phyloP scores from a whole-genome alignment of 805 yeast species.

The Zygosaccharomyces rouxii region DNA sequence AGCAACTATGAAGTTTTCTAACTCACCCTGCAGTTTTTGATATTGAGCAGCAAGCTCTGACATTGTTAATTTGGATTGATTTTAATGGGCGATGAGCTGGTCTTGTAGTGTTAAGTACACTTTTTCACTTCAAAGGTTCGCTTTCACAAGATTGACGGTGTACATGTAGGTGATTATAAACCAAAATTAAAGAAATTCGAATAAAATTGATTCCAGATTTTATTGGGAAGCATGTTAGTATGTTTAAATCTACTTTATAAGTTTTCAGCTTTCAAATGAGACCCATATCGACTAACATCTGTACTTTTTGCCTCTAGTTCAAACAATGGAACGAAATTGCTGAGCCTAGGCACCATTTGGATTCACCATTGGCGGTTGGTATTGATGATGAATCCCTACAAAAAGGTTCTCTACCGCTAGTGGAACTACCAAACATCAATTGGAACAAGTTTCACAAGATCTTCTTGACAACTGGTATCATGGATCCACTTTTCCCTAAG shows the following conservation, averaged over 20 bases:
- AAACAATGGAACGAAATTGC: conserved; percentile 48
- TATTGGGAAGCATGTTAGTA: not conserved
- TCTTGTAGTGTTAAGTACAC: not conserved
- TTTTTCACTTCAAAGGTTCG: not conserved
- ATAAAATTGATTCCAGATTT: not conserved
- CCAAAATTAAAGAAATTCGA: not conserved
- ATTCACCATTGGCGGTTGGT: conserved; percentile 23
- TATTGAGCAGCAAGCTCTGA: conserved; percentile 26
- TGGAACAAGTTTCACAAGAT: conserved; percentile 15
- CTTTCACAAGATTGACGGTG: not conserved
- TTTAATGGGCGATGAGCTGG: not conserved
- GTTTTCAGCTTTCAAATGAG: not conserved
- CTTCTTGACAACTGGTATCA: conserved; percentile 24
- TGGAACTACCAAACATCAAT: conserved; percentile 22
- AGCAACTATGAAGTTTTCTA: conserved; percentile 55
- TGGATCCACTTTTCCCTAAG: conserved; percentile 30
- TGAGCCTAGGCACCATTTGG: conserved; percentile 47
- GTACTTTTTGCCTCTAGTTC: conserved; percentile 30
- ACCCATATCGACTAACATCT: conserved; percentile 6
- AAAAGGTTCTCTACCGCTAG: conserved; percentile 30
- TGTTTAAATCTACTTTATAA: not conserved
- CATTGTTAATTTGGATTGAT: conserved; percentile 8
- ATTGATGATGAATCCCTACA: conserved; percentile 26
- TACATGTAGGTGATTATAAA: not conserved
- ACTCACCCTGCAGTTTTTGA: conserved; percentile 43